phyloP scores from a whole-genome alignment of 768 basidiomycete species.

The Tephrocybe rancida region DNA sequence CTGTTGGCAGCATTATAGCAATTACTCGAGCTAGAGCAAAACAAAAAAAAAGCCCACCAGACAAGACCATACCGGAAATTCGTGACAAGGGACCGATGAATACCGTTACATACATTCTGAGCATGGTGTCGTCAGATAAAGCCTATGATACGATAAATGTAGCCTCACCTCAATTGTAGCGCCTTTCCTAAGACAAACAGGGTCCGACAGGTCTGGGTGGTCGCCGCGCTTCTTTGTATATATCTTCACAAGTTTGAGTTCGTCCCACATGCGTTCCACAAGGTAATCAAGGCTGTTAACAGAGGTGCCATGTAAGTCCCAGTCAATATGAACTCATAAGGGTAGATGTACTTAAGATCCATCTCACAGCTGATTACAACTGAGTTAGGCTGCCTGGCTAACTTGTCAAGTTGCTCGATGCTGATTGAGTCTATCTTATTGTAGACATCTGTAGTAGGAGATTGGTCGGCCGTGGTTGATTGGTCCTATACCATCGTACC shows the following conservation, averaged over 20 bases:
- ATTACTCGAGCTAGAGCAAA: neutral
- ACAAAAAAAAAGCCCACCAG: constrained; percentile 61
- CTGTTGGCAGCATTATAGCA: neutral
- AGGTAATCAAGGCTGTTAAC: constrained; percentile 64
- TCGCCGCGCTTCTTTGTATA: constrained; percentile 98
- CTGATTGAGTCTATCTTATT: constrained; percentile 95
- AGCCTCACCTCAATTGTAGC: constrained; percentile 83
- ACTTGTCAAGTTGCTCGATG: constrained; percentile 79
- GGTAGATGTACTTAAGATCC: constrained; percentile 82
- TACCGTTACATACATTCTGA: constrained; percentile 88
- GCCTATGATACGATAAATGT: neutral
- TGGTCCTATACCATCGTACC: neutral
- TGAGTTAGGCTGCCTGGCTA: constrained; percentile 79
- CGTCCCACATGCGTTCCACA: constrained; percentile 78
- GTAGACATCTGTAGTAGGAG: constrained; percentile 68
- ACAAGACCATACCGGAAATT: constrained; percentile 96
- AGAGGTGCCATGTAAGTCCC: constrained; percentile 9
- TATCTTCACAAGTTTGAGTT: constrained; percentile 82
- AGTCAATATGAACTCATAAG: constrained; percentile 18
- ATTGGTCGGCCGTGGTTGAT: neutral
- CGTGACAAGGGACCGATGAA: constrained; percentile 84
- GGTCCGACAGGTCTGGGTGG: constrained; percentile 89
- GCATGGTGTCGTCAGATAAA: neutral
- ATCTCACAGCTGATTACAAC: constrained; percentile 98
- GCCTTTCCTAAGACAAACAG: constrained; percentile 87